Evolutionary conservation across 345 rosid species (phyloP).

Genomic region (Durio zibethinus): DNA sequence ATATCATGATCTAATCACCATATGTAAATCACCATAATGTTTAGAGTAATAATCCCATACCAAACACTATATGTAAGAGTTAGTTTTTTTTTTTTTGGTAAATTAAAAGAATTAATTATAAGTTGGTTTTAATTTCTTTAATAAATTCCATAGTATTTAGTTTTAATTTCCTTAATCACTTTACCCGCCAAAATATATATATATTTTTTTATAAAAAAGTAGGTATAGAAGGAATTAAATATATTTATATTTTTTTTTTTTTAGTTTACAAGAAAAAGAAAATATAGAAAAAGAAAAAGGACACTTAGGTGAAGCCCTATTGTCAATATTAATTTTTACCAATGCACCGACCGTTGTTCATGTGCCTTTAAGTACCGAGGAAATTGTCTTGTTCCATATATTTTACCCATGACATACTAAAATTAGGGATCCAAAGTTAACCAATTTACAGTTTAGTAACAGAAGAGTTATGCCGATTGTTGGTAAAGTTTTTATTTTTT

Average conservation of each 20-base stretch:
- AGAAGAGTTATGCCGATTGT: too few relatives aligned
- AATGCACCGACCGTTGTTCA: slow-evolving; percentile 17
- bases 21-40: too few relatives aligned
- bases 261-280: neutral
- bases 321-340: slow-evolving; percentile 3
- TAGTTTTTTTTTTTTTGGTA: too few relatives aligned
- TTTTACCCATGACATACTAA: neutral
- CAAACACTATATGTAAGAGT: too few relatives aligned
- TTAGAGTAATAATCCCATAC: too few relatives aligned
- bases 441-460: neutral
- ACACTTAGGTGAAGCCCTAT: neutral
- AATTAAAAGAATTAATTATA: neutral
- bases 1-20: too few relatives aligned
- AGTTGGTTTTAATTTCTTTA: too few relatives aligned
- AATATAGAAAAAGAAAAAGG: neutral
- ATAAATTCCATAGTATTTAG: neutral
- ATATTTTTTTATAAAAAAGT: neutral
- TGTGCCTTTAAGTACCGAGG: slow-evolving; percentile 16
- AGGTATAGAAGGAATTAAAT: neutral
- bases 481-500: too few relatives aligned
- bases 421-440: neutral
- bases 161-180: neutral
- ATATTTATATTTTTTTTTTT: neutral
- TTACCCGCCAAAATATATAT: neutral
- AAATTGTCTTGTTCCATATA: neutral